Evolutionary conservation across 129 eudicot species (phyloP), one percentile per base, ranked within the genome.

Genomic region (Erigeron canadensis): DNA sequence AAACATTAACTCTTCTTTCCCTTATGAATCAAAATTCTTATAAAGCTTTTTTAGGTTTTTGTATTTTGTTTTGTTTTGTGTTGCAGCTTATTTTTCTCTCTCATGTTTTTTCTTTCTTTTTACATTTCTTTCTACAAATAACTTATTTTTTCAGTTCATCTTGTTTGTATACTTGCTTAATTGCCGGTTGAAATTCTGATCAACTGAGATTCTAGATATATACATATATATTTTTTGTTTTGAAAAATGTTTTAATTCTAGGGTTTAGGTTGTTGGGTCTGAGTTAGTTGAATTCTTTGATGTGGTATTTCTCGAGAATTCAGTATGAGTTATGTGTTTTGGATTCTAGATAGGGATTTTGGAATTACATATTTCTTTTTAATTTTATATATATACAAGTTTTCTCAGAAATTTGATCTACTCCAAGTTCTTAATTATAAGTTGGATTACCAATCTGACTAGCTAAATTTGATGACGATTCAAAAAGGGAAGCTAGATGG

Each of bases 1-100:
- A 48, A 37, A 28, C 10, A 62, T 39, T 23, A 22, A 40, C 65
- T 75, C 63, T 55, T 65, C 59, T 42, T 54, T 15, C 53, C 53
- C 42, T 75, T 28, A 48, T 65, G 56, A 64, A 41, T 74, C 45
- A 28, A 45, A 8, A 5, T 72, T 37, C 47, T 71, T 50, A 37
- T 16, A 50, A 21, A 41, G 67, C 59, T 48, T 48, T 48, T 71
- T 59, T 66, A 43, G 58, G 61, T 69, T 63, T 51, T 34, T 60
- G 46, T 67, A 3, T 22, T 67, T 55, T 67, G 74, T 22, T 67
- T 55, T 67, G 74, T 56, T 62, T 66, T 28, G 34, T 56, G 15
- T 51, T 21, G 65, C 22, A 21, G 10, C 17, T 12, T 41, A 15
- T 9, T 34, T 60, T 2, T 73, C 40, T 73, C 63, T 62, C 70